phyloP scores from a whole-genome alignment of 2,329 filamentous ascomycete species.

The Neopestalotiopsis sp. region DNA sequence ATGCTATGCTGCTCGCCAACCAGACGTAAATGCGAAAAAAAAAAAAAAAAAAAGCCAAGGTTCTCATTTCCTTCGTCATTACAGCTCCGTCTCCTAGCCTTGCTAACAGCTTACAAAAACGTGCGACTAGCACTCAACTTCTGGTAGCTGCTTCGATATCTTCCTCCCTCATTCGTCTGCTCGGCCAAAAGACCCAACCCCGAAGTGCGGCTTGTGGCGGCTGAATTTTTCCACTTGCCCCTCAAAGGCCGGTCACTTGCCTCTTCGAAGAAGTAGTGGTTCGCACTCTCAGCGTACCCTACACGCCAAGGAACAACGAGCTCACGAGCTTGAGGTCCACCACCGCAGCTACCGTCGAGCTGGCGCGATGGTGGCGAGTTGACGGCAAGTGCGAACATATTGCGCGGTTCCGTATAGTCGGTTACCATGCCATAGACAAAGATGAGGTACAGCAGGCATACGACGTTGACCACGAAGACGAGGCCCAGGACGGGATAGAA shows the following conservation, averaged over 20 bases:
- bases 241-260: conserved; percentile 33
- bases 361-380: conserved; percentile 55
- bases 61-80: neutral
- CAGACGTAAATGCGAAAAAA: neutral
- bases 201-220: conserved; percentile 13
- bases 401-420: conserved; percentile 80
- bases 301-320: conserved; percentile 50
- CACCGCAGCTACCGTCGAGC: conserved; percentile 45
- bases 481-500: conserved; percentile 72
- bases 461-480: conserved; percentile 70
- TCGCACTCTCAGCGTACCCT: conserved; percentile 41
- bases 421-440: conserved; percentile 68
- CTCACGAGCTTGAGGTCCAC: conserved; percentile 41
- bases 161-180: conserved; percentile 8
- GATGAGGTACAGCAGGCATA: conserved; percentile 69
- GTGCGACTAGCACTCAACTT: conserved; percentile 27
- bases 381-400: conserved; percentile 74
- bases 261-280: conserved; percentile 52
- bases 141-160: conserved; percentile 31
- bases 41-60: neutral
- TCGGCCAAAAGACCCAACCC: neutral
- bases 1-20: conserved; percentile 9
- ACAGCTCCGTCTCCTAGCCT: neutral
- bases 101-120: conserved; percentile 10
- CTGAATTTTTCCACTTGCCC: conserved; percentile 31